Conservation (phyloP, 2,329 filamentous ascomycete genomes). For the Penicillium thymicola region DNA sequence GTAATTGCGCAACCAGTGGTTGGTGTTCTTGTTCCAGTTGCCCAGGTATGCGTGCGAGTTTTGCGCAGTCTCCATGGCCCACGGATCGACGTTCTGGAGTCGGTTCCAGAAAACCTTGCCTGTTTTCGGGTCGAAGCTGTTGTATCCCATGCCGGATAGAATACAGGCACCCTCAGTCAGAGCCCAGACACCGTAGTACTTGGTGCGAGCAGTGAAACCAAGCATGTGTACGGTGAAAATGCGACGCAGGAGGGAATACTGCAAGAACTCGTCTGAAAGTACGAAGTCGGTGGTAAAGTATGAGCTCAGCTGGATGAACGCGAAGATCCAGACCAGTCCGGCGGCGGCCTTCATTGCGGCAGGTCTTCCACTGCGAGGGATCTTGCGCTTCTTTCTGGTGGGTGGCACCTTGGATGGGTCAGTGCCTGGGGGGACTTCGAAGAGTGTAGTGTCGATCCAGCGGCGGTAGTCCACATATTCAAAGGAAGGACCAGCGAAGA, state of each 20-base stretch:
- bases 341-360: constrained; percentile 71
- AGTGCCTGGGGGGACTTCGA: constrained; percentile 75
- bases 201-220: constrained; percentile 74
- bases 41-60: constrained; percentile 90
- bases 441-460: constrained; percentile 94
- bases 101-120: constrained; percentile 88
- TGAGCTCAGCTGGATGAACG: constrained; percentile 69
- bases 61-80: constrained; percentile 82
- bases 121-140: constrained; percentile 80
- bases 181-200: constrained; percentile 96
- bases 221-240: constrained; percentile 81
- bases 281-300: constrained; percentile 65
- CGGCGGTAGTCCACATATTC: constrained; percentile 89
- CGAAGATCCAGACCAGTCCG: constrained; percentile 74
- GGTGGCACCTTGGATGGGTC: constrained; percentile 81
- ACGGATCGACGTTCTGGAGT: constrained; percentile 82
- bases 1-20: constrained; percentile 93
- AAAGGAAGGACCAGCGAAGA: constrained; percentile 88
- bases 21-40: constrained; percentile 98
- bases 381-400: constrained; percentile 85
- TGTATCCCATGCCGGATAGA: constrained; percentile 87
- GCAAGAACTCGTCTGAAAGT: constrained; percentile 63
- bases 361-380: constrained; percentile 84
- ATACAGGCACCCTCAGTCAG: constrained; percentile 94
- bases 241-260: constrained; percentile 66